A percentile compares a stretch with the other conserved stretches of the same genome.
phyloP scores from a whole-genome alignment of 306 rosid species.

The Vicia faba region DNA sequence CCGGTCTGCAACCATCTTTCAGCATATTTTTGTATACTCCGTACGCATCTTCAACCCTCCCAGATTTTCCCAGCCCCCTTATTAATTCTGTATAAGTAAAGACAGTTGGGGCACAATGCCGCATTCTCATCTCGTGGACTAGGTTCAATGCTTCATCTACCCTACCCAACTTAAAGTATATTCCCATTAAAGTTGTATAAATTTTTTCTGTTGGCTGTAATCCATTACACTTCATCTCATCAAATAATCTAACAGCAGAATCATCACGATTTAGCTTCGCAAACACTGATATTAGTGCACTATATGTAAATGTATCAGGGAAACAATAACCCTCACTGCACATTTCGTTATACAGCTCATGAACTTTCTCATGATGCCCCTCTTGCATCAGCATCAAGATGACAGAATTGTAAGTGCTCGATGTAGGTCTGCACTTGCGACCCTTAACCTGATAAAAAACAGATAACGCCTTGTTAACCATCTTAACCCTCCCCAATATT shows the following conservation, averaged over 20 bases:
- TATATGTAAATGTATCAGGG: conserved; percentile 83
- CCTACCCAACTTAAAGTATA: conserved; percentile 64
- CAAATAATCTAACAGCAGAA: conserved; percentile 70
- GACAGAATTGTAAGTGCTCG: conserved; percentile 67
- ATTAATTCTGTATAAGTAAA: conserved; percentile 82
- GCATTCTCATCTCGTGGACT: conserved; percentile 69
- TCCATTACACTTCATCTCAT: conserved; percentile 91
- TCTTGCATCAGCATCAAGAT: conserved; percentile 85
- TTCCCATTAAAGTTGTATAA: conserved; percentile 68
- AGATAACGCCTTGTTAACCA: conserved; percentile 82
- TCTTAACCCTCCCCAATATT: conserved; percentile 77
- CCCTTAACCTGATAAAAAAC: conserved; percentile 76
- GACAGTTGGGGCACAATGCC: conserved; percentile 70
- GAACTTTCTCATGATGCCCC: conserved; percentile 81
- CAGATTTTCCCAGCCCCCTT: conserved; percentile 83
- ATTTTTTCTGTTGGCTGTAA: conserved; percentile 78
- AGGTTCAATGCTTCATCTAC: conserved; percentile 68
- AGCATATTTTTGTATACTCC: conserved; percentile 55
- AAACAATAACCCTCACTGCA: conserved; percentile 67
- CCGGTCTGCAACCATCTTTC: conserved; percentile 75
- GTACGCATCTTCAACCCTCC: conserved; percentile 78
- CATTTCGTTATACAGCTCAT: conserved; percentile 91
- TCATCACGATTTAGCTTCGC: conserved; percentile 71
- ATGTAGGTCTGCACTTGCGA: conserved; percentile 73
- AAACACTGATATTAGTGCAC: conserved; percentile 71